Base-by-base conservation (phyloP, 2,329 filamentous ascomycete species). In the Fusarium decemcellulare region DNA sequence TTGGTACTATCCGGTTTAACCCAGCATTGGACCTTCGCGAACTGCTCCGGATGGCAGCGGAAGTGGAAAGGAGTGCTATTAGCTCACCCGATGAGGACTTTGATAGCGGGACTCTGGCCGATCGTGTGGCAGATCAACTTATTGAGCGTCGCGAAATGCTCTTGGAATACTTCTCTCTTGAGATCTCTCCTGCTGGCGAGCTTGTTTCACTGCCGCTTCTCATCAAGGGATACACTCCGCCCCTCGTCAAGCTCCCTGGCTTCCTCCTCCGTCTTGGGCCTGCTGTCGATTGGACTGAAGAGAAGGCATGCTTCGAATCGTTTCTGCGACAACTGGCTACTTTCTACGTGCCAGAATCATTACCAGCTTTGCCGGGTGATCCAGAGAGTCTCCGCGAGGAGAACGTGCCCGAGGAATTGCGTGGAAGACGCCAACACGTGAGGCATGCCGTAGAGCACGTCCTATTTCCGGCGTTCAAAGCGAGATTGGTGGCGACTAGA, bases 251-350 rank as follows among this genome's bases (percentile, higher is more conserved):
- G 79, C 85, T 99, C 3, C 95, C 96, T 0, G 89, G 89, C 2
- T 99, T 99, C 73, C 86, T 99, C 15, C 89, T 99, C 6, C 87
- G 93, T 1, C 87, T 99, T 0, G 96, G 97, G 0, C 96, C 96
- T 0, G 90, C 93, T 71, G 93, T 99, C 47, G 86, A 95, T 74
- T 99, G 97, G 96, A 86, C 82, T 0, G 88, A 92, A 8, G 96
- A 99, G 80, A 92, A 94, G 75, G 85, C 84, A 18, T 99, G 96
- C 75, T 98, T 99, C 72, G 88, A 92, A 10, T 90, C 90, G 0
- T 95, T 99, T 65, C 78, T 98, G n/a, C 86, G 87, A 27, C 95
- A 99, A 80, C 83, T 99, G 12, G 95, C 96, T 1, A 89, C 89
- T 0, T 98, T 97, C 76, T 98, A 98, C 77, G 93, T 93, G 0